These are phyloP conservation scores for Lentinus brumalis DNA, from an alignment of 768 basidiomycete species.

Conservation along the genomic window DNA sequence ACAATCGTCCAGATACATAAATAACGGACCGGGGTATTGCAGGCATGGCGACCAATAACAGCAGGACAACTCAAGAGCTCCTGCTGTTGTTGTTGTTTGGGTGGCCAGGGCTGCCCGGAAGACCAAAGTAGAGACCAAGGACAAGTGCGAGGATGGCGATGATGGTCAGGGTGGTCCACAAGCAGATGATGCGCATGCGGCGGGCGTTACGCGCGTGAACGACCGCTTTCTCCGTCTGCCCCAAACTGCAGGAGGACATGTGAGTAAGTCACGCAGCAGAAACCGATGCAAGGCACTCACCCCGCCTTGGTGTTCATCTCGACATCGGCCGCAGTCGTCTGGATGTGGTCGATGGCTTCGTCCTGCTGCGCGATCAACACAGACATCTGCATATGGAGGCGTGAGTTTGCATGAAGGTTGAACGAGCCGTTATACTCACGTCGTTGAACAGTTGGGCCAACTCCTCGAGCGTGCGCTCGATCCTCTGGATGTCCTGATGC, in stretches of 20 bases:
- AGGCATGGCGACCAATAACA: no score
- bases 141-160: constrained; percentile 59
- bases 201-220: constrained; percentile 68
- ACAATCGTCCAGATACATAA: neutral
- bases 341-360: constrained; percentile 64
- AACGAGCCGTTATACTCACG: constrained; percentile 36
- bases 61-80: neutral
- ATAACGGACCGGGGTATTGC: neutral
- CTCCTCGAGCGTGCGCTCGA: constrained; percentile 87
- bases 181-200: constrained; percentile 87
- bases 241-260: constrained; percentile 42
- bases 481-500: constrained; percentile 81
- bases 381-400: constrained; percentile 60
- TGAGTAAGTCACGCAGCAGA: neutral
- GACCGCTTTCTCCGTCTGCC: constrained; percentile 69
- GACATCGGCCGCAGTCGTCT: constrained; percentile 62
- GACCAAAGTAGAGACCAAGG: constrained; percentile 44
- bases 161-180: constrained; percentile 59
- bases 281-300: constrained; percentile 41
- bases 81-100: constrained; percentile 7
- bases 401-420: neutral
- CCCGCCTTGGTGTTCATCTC: constrained; percentile 71
- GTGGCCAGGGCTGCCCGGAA: neutral
- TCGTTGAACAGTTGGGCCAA: constrained; percentile 88
- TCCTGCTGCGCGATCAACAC: constrained; percentile 80